Percentiles rank a stretch among this genome's conserved stretches.
phyloP scores from a whole-genome alignment of 2,329 filamentous ascomycete species.

The Arthrocladium fulminans region DNA sequence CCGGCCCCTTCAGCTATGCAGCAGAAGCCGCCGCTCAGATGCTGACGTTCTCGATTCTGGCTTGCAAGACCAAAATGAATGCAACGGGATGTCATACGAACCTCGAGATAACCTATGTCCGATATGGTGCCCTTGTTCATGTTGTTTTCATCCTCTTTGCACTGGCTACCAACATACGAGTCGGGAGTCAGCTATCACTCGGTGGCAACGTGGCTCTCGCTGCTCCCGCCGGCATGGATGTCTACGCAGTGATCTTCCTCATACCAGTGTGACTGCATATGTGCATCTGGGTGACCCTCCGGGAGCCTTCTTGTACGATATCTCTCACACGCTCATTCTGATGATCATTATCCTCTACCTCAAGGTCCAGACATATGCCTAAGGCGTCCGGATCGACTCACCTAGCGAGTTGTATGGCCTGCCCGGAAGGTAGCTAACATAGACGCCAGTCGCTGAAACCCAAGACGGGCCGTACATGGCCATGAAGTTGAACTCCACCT shows the following conservation, averaged over 20 bases:
- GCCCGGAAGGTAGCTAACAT: no score
- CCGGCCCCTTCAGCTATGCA: conserved; percentile 58
- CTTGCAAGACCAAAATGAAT: conserved; percentile 30
- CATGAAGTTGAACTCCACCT: background rate
- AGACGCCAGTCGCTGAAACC: background rate
- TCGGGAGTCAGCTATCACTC: conserved; percentile 48
- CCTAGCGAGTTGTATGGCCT: conserved; percentile 45
- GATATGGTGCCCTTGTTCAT: conserved; percentile 68
- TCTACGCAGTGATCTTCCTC: conserved; percentile 75
- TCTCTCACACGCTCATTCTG: conserved; percentile 63
- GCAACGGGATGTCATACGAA: conserved; percentile 42
- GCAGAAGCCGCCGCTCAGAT: conserved; percentile 72
- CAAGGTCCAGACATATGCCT: conserved; percentile 48
- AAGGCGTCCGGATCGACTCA: conserved; percentile 61
- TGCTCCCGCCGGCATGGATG: conserved; percentile 62
- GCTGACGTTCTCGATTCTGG: conserved; percentile 76
- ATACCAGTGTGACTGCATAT: conserved; percentile 71
- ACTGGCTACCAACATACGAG: conserved; percentile 73
- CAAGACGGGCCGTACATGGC: background rate
- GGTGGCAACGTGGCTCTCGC: conserved; percentile 25
- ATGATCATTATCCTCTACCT: conserved; percentile 75
- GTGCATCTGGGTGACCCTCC: conserved; percentile 48
- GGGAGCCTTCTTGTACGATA: conserved; percentile 76
- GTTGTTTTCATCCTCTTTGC: conserved; percentile 73
- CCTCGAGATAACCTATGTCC: conserved; percentile 70